Conservation (phyloP, 257 asterid species). For the Prunella vulgaris region DNA sequence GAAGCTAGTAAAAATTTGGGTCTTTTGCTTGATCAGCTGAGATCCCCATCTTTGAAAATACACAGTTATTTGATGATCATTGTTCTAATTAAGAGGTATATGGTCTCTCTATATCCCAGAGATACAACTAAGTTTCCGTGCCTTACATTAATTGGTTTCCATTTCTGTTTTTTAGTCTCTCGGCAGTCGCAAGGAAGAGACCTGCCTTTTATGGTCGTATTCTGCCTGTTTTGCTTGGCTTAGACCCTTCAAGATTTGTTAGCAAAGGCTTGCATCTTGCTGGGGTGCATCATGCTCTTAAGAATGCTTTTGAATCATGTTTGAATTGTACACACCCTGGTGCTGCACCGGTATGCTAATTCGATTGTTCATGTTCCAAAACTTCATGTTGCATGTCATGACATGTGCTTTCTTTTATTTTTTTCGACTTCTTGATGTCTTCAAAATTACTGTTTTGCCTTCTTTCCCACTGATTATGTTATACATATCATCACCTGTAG, state of each 20-base stretch:
- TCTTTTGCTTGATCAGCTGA: constrained; percentile 83
- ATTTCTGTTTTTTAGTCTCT: constrained; percentile 52
- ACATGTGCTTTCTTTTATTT: not conserved
- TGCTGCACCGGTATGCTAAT: constrained; percentile 87
- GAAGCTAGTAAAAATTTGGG: constrained; percentile 88
- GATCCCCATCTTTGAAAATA: constrained; percentile 73
- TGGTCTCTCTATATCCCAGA: constrained; percentile 5
- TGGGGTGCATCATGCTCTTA: constrained; percentile 76
- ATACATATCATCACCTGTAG: not conserved
- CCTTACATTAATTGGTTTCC: constrained; percentile 18
- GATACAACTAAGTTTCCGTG: not conserved
- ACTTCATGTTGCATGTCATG: constrained; percentile 12
- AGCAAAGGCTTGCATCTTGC: constrained; percentile 61
- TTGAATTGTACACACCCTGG: constrained; percentile 87
- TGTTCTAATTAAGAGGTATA: constrained; percentile 78
- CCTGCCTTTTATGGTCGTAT: constrained; percentile 98
- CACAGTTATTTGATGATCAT: constrained; percentile 70
- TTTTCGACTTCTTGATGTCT: not conserved
- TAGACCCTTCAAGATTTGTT: constrained; percentile 67
- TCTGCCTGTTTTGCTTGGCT: constrained; percentile 84
- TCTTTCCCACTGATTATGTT: not conserved
- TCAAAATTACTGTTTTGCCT: constrained; percentile 6
- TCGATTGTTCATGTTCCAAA: not conserved
- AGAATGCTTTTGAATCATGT: constrained; percentile 87
- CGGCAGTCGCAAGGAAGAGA: constrained; percentile 86